Percentiles rank a stretch among this genome's conserved stretches.
These are phyloP conservation scores for Dactylellina cionopaga DNA, from an alignment of 2,329 filamentous ascomycete species.

Conservation along the genomic window DNA sequence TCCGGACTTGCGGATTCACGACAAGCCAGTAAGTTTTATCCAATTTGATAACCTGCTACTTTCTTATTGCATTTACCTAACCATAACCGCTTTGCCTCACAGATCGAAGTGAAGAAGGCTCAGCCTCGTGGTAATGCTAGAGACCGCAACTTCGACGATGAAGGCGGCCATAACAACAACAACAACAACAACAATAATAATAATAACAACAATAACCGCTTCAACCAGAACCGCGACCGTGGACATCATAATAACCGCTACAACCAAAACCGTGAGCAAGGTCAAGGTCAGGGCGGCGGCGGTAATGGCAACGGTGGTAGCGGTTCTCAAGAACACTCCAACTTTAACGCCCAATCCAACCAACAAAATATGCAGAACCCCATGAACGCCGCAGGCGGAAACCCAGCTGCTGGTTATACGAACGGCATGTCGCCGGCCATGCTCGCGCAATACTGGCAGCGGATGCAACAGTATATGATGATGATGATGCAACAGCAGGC, in stretches of 20 bases:
- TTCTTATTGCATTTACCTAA: slow-evolving; percentile 1
- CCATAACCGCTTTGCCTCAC: background rate
- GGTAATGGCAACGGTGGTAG: slow-evolving; percentile 57
- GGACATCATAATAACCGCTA: slow-evolving; percentile 5
- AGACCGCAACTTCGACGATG: slow-evolving; percentile 74
- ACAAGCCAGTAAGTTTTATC: slow-evolving; percentile 72
- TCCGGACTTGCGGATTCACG: slow-evolving; percentile 83
- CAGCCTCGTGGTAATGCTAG: slow-evolving; percentile 93
- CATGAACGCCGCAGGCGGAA: slow-evolving; percentile 50
- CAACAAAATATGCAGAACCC: slow-evolving; percentile 55
- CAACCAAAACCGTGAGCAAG: slow-evolving; percentile 23
- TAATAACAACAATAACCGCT: slow-evolving; percentile 59
- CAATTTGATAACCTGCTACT: background rate
- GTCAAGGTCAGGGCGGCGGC: slow-evolving; percentile 56
- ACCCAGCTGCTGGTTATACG: slow-evolving; percentile 59
- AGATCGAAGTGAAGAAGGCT: slow-evolving; percentile 96
- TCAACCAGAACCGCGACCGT: slow-evolving; percentile 19
- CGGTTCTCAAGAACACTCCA: slow-evolving; percentile 59
- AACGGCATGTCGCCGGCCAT: slow-evolving; percentile 89
- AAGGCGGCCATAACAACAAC: slow-evolving; percentile 64
- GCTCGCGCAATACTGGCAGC: slow-evolving; percentile 98
- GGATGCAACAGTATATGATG: slow-evolving; percentile 94
- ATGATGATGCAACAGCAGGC: slow-evolving; percentile 87
- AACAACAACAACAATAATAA: slow-evolving; percentile 62
- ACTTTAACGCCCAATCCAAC: slow-evolving; percentile 55